Percentiles rank a stretch among this genome's conserved stretches.
These are phyloP conservation scores for Termitomyces sp. DNA, from an alignment of 768 basidiomycete species.

Conservation along the genomic window DNA sequence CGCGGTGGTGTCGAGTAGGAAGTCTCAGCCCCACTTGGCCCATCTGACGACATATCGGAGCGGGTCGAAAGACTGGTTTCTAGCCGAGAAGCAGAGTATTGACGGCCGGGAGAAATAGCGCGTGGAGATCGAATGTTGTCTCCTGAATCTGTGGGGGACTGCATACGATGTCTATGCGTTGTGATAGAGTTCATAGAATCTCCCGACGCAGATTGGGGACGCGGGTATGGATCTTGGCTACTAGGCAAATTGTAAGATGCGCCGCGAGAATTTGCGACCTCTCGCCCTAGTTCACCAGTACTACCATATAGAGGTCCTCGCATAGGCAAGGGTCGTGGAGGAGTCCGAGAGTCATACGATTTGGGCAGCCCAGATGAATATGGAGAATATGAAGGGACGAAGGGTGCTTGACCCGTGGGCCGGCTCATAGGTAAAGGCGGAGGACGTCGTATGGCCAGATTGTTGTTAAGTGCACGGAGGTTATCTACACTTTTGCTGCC, in stretches of 20 bases:
- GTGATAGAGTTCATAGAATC: conserved; percentile 38
- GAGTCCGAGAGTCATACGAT: conserved; percentile 39
- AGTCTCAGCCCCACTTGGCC: conserved; percentile 39
- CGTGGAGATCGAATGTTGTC: conserved; percentile 39
- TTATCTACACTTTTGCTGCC: conserved; percentile 61
- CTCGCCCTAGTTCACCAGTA: conserved; percentile 29
- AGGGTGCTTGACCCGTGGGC: conserved; percentile 19
- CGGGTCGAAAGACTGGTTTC: conserved; percentile 29
- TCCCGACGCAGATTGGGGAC: conserved; percentile 63
- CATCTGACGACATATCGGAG: conserved; percentile 33
- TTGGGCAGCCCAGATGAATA: conserved; percentile 35
- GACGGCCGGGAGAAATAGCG: conserved; percentile 35
- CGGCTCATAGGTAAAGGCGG: conserved; percentile 34
- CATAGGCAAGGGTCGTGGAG: conserved; percentile 37
- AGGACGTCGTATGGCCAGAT: conserved; percentile 26
- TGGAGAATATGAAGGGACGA: conserved; percentile 19
- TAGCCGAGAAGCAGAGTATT: conserved; percentile 28
- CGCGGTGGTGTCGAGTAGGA: conserved; percentile 50
- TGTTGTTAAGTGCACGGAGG: conserved; percentile 35
- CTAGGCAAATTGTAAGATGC: conserved; percentile 29
- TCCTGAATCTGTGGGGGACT: conserved; percentile 36
- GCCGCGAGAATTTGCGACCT: conserved; percentile 24
- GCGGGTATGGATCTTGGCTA: conserved; percentile 54
- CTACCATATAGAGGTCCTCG: conserved; percentile 35
- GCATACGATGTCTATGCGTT: conserved; percentile 29